Conservation (phyloP, 1,139 yeast genomes). For the Lodderomyces beijingensis region DNA sequence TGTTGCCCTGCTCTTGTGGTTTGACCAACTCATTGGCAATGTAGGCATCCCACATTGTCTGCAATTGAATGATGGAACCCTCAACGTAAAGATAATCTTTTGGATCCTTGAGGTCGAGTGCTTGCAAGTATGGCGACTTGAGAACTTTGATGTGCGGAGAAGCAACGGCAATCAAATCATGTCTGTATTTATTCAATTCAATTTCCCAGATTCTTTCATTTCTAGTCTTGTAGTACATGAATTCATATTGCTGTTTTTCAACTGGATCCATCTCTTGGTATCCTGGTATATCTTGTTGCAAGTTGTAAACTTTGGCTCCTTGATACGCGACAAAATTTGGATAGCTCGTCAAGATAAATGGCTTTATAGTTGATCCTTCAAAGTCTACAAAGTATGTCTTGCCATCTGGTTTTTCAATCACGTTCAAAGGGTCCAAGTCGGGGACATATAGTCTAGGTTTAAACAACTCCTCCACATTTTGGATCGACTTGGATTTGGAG, state of each 20-base stretch:
- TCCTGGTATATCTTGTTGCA: conserved; percentile 69
- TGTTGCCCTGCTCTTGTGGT: conserved; percentile 24
- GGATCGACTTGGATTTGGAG: conserved; percentile 42
- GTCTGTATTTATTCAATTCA: conserved; percentile 60
- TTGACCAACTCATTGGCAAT: conserved; percentile 57
- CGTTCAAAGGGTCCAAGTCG: conserved; percentile 89
- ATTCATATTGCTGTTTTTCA: conserved; percentile 77
- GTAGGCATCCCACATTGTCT: conserved; percentile 71
- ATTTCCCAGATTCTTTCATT: conserved; percentile 87
- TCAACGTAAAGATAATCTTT: conserved; percentile 65
- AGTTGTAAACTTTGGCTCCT: conserved; percentile 79
- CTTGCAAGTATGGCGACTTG: conserved; percentile 62
- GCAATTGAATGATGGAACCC: conserved; percentile 66
- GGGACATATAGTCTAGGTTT: conserved; percentile 75
- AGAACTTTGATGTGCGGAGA: conserved; percentile 71
- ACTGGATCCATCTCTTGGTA: conserved; percentile 62
- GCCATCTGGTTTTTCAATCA: conserved; percentile 41
- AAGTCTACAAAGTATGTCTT: conserved; percentile 65
- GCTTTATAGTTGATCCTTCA: conserved; percentile 76
- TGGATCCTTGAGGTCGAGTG: conserved; percentile 57
- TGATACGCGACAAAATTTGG: conserved; percentile 83
- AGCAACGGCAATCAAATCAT: conserved; percentile 70
- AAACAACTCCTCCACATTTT: conserved; percentile 60
- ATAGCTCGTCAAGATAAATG: conserved; percentile 70
- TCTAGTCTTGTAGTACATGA: conserved; percentile 84